Conservation (phyloP, 805 yeast species). For the Saccharomycodes ludwigii region DNA sequence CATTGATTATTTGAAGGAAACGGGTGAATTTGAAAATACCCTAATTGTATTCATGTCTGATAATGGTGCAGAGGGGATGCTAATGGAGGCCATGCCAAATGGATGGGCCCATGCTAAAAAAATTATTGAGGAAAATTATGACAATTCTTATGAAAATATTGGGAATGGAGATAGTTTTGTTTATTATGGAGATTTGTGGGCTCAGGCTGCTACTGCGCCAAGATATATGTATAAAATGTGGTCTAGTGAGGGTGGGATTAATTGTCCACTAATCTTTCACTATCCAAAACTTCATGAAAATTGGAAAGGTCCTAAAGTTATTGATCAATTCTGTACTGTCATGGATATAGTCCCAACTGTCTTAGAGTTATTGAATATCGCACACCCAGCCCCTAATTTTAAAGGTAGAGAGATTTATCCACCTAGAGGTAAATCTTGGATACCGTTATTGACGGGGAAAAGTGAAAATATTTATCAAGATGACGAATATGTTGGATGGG, state of each 20-base stretch:
- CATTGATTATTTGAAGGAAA: constrained; percentile 27
- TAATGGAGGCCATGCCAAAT: constrained; percentile 42
- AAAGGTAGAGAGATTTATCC: constrained; percentile 31
- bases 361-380: constrained; percentile 34
- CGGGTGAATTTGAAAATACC: constrained; percentile 40
- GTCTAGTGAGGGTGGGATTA: constrained; percentile 49
- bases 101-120: constrained; percentile 11
- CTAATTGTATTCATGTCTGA: constrained; percentile 49
- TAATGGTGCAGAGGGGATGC: constrained; percentile 54
- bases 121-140: constrained; percentile 24
- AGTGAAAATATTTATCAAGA: constrained; percentile 26
- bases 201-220: constrained; percentile 52
- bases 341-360: constrained; percentile 51
- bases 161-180: constrained; percentile 37
- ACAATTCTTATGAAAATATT: constrained; percentile 34
- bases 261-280: constrained; percentile 40
- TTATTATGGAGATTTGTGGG: constrained; percentile 47
- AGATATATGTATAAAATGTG: constrained; percentile 41
- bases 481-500: constrained; percentile 42
- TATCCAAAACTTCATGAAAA: constrained; percentile 25
- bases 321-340: constrained; percentile 37
- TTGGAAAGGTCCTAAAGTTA: constrained; percentile 20
- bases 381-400: constrained; percentile 30
- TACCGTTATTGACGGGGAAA: constrained; percentile 22
- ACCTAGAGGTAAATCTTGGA: constrained; percentile 37